Base-by-base conservation (phyloP, 331 rosid genomes). In the Spiraea crenata region DNA sequence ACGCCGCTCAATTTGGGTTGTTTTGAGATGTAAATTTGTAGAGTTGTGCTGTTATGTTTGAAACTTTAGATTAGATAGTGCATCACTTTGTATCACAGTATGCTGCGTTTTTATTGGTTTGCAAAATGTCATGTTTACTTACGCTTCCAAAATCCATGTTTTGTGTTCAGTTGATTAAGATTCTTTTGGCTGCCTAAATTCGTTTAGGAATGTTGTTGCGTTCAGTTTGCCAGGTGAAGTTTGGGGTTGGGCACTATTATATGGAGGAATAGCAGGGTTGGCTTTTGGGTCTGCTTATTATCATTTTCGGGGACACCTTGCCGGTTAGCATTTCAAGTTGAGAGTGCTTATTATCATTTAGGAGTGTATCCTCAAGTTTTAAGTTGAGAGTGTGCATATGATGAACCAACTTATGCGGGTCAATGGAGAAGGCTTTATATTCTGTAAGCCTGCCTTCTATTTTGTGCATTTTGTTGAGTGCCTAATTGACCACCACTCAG, bases 181-280 rank as follows among this genome's bases (percentile, higher is more conserved):
- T n/a, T n/a, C n/a, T n/a, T n/a, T n/a, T n/a, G n/a, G n/a, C n/a
- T n/a, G n/a, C n/a, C n/a, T n/a, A n/a, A n/a, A n/a, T 9, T 55
- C 72, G 54, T 70, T 77, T 63, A 68, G 77, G 45, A 71, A 67
- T 51, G 66, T 60, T n/a, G 6, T 77, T 74, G 45, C 41, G 71
- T 52, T 61, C 52, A 80, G 81, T 71, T 75, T 76, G 66, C 71
- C 38, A 46, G 84, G 80, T 50, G 95, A 74, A 75, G 76, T 65
- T 61, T 88, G 77, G 88, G 95, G 84, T 38, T 80, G 89, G 95
- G 85, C 80, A 63, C 81, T 72, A 39, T 86, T 58, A 57, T 71
- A 71, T 71, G 77, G 74, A 5, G 84, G 75, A 51, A 66, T 63
- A 15, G 67, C 62, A 31, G 74, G 74, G 47, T 49, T 80, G 63